A percentile compares a stretch with the other conserved stretches of the same genome.
phyloP scores from a whole-genome alignment of 1,139 yeast species.

The Candida anutae region DNA sequence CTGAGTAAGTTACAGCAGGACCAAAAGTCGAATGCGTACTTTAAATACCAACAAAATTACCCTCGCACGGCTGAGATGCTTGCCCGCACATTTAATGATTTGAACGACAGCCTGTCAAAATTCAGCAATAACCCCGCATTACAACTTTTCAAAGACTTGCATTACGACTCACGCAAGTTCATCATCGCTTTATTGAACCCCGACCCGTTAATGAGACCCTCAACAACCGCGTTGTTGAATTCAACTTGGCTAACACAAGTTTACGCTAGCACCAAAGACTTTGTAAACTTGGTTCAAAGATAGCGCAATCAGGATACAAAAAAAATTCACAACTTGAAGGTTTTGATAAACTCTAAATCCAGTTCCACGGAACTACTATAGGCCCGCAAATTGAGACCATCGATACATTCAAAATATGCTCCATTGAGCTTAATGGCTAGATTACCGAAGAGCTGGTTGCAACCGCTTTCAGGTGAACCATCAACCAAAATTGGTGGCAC shows the following conservation, averaged over 20 bases:
- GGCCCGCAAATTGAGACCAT: not conserved
- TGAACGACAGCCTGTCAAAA: slow-evolving; percentile 9
- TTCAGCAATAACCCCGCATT: slow-evolving; percentile 24
- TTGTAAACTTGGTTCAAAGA: slow-evolving; percentile 12
- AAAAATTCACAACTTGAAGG: no score
- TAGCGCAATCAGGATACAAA: not conserved
- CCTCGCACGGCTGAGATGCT: slow-evolving; percentile 5
- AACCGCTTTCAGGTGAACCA: no score
- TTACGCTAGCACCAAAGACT: slow-evolving; percentile 35
- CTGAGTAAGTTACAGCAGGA: slow-evolving; percentile 22
- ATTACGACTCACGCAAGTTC: slow-evolving; percentile 30
- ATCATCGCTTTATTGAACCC: slow-evolving; percentile 33
- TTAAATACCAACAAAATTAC: slow-evolving; percentile 7
- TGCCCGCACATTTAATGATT: slow-evolving; percentile 7
- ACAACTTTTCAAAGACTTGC: slow-evolving; percentile 26
- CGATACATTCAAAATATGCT: not conserved
- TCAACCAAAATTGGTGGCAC: no score
- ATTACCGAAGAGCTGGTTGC: slow-evolving; percentile 1
- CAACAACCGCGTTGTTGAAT: slow-evolving; percentile 19
- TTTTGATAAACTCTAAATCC: no score
- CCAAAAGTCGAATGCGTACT: slow-evolving; percentile 7
- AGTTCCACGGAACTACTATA: no score
- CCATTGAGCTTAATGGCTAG: not conserved
- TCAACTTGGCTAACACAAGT: slow-evolving; percentile 37
- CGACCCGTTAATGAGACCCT: slow-evolving; percentile 14